Percentiles rank a stretch among this genome's conserved stretches.
Conservation (phyloP, 768 basidiomycete species). For the Russula foetens region DNA sequence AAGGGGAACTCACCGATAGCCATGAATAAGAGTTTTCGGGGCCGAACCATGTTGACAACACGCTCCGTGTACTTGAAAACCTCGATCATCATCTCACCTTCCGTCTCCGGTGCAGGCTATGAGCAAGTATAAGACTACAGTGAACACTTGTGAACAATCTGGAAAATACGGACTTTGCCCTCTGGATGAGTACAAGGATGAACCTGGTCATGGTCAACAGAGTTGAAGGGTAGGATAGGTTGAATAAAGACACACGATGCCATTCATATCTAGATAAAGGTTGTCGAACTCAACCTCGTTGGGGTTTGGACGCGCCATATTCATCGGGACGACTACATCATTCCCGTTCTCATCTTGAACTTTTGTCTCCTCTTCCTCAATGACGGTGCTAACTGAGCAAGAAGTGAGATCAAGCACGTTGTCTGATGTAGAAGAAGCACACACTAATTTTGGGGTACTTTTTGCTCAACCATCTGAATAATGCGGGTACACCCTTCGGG, state of each 20-base stretch:
- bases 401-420: not conserved
- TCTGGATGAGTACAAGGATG: constrained; percentile 99
- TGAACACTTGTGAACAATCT: not conserved
- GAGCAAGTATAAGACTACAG: not conserved
- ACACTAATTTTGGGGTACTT: constrained; percentile 96
- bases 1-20: constrained; percentile 71
- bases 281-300: constrained; percentile 95
- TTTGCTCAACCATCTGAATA: constrained; percentile 97
- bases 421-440: constrained; percentile 23
- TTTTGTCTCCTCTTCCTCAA: constrained; percentile 75
- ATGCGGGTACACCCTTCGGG: constrained; percentile 86
- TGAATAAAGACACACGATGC: constrained; percentile 59
- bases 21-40: constrained; percentile 94
- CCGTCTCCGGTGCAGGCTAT: constrained; percentile 92
- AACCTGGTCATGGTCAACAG: constrained; percentile 41
- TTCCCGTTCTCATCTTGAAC: constrained; percentile 60
- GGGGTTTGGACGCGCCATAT: constrained; percentile 79
- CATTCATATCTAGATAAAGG: constrained; percentile 98
- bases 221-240: not conserved
- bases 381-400: constrained; percentile 58
- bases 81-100: constrained; percentile 99
- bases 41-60: constrained; percentile 94
- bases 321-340: constrained; percentile 63
- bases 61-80: constrained; percentile 95
- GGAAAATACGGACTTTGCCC: constrained; percentile 58